Evolutionary conservation across 2,329 filamentous ascomycete genomes (phyloP), one percentile per base, ranked within the genome.

Genomic region (Amesomyces nigricolor): DNA sequence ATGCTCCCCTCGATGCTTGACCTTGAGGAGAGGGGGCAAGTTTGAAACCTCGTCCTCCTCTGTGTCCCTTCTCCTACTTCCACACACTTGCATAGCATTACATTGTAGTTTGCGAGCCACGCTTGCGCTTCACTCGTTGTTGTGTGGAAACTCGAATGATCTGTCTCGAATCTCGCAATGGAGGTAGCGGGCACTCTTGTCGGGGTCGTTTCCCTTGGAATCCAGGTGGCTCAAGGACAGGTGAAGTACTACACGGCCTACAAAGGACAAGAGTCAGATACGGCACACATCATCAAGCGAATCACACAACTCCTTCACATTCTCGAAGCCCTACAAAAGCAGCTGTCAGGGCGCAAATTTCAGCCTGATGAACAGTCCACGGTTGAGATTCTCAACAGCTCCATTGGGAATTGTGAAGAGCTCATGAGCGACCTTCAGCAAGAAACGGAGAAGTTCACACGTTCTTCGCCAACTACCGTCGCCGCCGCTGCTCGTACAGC

Each of bases 141-240:
- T 4, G 9, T 11, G 32, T 2, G 32, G 7, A 8, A 48, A 19
- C 19, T 14, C 9, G 14, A 7, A 7, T 26, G 9, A 16, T 26
- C 10, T n/a, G 35, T 16, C 17, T 39, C 17, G 17, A 10, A 48
- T 2, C 46, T 17, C 10, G 11, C 38, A 19, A 57, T 57, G 54
- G 54, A 45, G 11, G 52, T 49, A 7, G 14, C 39, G 30, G 49
- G 54, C 9, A 45, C 49, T 11, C 26, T 49, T 46, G 32, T 57
- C 22, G 45, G 54, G 2, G 39, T 74, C 38, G 58, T 73, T 30
- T 73, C 71, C 5, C 64, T 75, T 3, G 68, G 70, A 38, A 66
- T 74, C 14, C 61, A 70, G 58, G 64, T 68, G 29, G 62, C 68
- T 1, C 64, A 72, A 52, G 59, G 57, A 26, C 63, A 74, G 4